These are phyloP conservation scores for Lentinula boryana DNA, from an alignment of 768 basidiomycete genomes.

Conservation along the genomic window DNA sequence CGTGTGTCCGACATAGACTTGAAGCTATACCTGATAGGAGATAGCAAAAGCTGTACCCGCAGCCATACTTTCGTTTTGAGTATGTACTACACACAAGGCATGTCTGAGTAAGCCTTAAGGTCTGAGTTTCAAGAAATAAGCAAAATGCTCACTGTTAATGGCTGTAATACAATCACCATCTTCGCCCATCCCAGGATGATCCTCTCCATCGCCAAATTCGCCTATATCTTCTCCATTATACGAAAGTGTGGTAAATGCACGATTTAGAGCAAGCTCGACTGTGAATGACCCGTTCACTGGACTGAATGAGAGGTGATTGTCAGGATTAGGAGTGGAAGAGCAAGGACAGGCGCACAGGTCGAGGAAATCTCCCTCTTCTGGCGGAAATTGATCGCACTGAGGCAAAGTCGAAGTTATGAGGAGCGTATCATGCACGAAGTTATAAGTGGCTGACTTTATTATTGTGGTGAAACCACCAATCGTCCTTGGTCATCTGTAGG, in stretches of 20 bases:
- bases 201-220: constrained; percentile 27
- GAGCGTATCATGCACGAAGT: not conserved
- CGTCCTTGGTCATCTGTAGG: constrained; percentile 22
- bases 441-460: constrained; percentile 20
- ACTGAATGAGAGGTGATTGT: constrained; percentile 14
- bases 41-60: constrained; percentile 42
- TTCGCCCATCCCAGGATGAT: constrained; percentile 24
- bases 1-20: not conserved
- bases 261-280: constrained; percentile 35
- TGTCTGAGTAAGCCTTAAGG: not conserved
- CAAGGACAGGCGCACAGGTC: constrained; percentile 26
- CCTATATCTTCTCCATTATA: constrained; percentile 21
- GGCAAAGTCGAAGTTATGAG: not conserved
- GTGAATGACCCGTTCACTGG: constrained; percentile 36
- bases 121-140: not conserved
- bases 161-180: constrained; percentile 27
- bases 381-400: constrained; percentile 42
- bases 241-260: constrained; percentile 34
- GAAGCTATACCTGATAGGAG: constrained; percentile 26
- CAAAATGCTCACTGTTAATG: constrained; percentile 26
- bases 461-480: constrained; percentile 40
- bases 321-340: not conserved
- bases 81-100: constrained; percentile 28
- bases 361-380: constrained; percentile 33
- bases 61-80: constrained; percentile 39